Base-by-base conservation (phyloP, 768 basidiomycete genomes). In the Hydnum rufescens region DNA sequence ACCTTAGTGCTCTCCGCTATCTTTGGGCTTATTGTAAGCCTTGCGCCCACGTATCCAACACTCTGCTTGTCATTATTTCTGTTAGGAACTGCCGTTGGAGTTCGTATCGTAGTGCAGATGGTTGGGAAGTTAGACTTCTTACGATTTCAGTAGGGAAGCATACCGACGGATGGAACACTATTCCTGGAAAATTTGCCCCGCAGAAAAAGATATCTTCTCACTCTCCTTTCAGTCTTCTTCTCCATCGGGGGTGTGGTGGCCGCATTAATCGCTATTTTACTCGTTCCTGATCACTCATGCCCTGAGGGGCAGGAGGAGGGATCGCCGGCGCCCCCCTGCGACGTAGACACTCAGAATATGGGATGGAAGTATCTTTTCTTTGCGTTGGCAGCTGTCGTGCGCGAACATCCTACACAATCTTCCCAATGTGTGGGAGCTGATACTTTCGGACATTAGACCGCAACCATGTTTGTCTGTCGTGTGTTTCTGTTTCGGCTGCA, bases 91-190 rank as follows among this genome's bases (percentile, higher is more conserved):
- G 83, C 92, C 4, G 88, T 99, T 4, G 95, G 93, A 51, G 92
- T 86, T 67, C 44, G 22, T 31, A 43, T 49, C n/a, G n/a, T n/a
- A n/a, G n/a, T n/a, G n/a, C 49, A 49, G 13, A 32, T 51, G 18
- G 8, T 44, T 13, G 23, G 6, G 6, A 8, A 23, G 13, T 52
- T 6, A 49, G 42, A 29, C 13, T n/a, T 13, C 47, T 28, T 19
- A 52, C 26, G 8, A 5, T n/a, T 49, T 52, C 34, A 6, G 22
- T 32, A 90, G 86, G 82, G 90, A 36, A 81, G 87, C 42, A 93
- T 96, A 88, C 92, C 92, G 1, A 97, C 92, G 0, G 93, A 96
- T 58, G 90, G 92, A 4, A 96, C 89, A 0, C 75, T 93, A 3
- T 73, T 89, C 23, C 71, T 89, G 5, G 93, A 99, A 60, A 89